Evolutionary conservation across 345 rosid species (phyloP), one percentile per base, ranked within the genome.

Genomic region (Murraya paniculata): DNA sequence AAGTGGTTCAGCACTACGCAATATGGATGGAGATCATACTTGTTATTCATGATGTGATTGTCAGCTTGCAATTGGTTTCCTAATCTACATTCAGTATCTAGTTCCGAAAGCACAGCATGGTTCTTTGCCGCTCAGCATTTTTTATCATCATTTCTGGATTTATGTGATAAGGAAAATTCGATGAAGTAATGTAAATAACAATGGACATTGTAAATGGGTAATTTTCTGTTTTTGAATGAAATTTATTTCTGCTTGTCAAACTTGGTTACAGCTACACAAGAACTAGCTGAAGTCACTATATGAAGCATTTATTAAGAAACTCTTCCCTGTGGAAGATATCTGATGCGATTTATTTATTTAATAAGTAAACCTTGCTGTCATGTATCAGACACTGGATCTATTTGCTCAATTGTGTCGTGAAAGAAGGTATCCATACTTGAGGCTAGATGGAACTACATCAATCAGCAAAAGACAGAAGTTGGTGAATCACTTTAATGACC

Each of bases 361-460:
- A 71, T 31, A 72, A 50, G 53, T 60, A 56, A 48, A 61, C 31
- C 73, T 78, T 77, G 36, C 66, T 58, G 25, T 81, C 30, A 81
- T 78, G 85, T 65, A 72, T 67, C 87, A 96, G 99, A 96, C 99
- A 31, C 84, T 96, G 90, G 99, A 96, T 83, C 97, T 96, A 59
- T 96, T 96, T 80, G 93, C 95, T 76, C 99, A 94, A 89, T 79
- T 96, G 75, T 96, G 99, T 72, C 98, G 97, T 68, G 99, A 96
- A 87, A 92, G 98, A 88, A 89, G 97, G 85, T 96, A 96, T 84
- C 98, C 99, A 2, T 87, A 84, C 84, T 79, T 96, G 74, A 91
- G 98, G 85, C 97, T 96, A 64, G 99, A 96, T 82, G 99, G 99
- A 84, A 80, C 90, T 75, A 96, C 99, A 70, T 88, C 99, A 73